Evolutionary conservation across 345 rosid genomes (phyloP).

Genomic region (Erucastrum elatum): DNA sequence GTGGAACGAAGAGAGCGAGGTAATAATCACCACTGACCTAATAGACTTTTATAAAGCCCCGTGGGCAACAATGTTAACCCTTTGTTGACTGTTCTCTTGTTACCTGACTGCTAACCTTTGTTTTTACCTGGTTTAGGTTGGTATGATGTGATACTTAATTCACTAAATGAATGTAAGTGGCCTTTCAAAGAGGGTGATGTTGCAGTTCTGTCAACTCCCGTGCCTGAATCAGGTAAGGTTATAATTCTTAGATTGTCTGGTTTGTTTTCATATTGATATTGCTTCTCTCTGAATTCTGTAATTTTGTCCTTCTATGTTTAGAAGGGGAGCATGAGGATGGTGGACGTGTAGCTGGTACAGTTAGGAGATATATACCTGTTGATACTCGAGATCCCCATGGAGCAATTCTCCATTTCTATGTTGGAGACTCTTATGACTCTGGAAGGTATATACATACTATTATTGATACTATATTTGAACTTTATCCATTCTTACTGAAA

Average conservation of each 20-base stretch:
- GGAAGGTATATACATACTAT: conserved; percentile 48
- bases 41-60: not conserved
- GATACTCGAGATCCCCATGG: conserved; percentile 98
- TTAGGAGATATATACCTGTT: conserved; percentile 82
- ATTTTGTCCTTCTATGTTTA: conserved; percentile 11
- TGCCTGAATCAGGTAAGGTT: conserved; percentile 73
- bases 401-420: conserved; percentile 94
- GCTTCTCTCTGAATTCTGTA: conserved; percentile 23
- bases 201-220: conserved; percentile 81
- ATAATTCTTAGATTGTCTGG: conserved; percentile 9
- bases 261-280: not conserved
- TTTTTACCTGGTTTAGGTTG: conserved; percentile 60
- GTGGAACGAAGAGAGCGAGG: conserved; percentile 98
- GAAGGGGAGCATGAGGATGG: conserved; percentile 69
- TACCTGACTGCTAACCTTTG: conserved; percentile 32
- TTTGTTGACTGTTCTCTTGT: conserved; percentile 9
- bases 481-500: conserved; percentile 15
- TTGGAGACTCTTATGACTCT: conserved; percentile 76
- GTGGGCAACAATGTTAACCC: not conserved
- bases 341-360: conserved; percentile 93
- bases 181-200: conserved; percentile 98
- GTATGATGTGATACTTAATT: conserved; percentile 86
- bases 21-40: conserved; percentile 28
- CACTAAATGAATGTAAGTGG: conserved; percentile 85
- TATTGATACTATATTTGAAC: conserved; percentile 4